These are phyloP conservation scores for Cyberlindnera xishuangbannaensis DNA, from an alignment of 805 yeast species.

Conservation along the genomic window DNA sequence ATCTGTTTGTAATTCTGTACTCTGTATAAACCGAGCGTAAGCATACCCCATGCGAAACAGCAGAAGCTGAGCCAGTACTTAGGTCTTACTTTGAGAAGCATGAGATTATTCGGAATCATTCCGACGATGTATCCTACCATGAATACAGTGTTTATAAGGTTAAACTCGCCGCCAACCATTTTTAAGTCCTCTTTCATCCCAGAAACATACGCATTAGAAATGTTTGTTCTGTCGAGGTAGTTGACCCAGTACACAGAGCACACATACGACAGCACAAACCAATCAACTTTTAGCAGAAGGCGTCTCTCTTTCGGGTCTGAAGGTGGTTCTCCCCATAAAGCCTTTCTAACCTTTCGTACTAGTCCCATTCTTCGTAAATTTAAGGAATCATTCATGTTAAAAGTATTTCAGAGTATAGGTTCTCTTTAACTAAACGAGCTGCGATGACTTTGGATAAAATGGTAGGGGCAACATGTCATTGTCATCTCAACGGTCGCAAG, in stretches of 20 bases:
- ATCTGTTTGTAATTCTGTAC: constrained; percentile 43
- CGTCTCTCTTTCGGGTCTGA: constrained; percentile 16
- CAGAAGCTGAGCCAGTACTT: constrained; percentile 50
- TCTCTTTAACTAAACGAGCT: too few species aligned
- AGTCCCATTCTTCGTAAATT: constrained; percentile 1
- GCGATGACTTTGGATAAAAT: too few species aligned
- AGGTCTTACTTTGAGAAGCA: constrained; percentile 47
- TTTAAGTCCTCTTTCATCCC: constrained; percentile 57
- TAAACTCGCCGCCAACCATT: constrained; percentile 43
- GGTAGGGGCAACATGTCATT: too few species aligned
- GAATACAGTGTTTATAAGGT: constrained; percentile 48
- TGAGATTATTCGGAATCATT: constrained; percentile 55
- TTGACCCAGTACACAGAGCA: constrained; percentile 33
- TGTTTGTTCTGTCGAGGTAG: constrained; percentile 52
- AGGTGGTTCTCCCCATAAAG: constrained; percentile 24
- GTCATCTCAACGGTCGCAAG: too few species aligned
- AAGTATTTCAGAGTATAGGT: too few species aligned
- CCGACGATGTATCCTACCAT: constrained; percentile 58
- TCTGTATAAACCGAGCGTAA: constrained; percentile 46
- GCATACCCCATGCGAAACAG: constrained; percentile 49
- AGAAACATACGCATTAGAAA: constrained; percentile 56
- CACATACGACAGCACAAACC: constrained; percentile 21
- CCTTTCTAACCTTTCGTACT: constrained; percentile 11
- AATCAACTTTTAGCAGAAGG: constrained; percentile 22
- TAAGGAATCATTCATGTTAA: too few species aligned